Evolutionary conservation across 768 basidiomycete species (phyloP).

Genomic region (Boletus pseudopeckii): DNA sequence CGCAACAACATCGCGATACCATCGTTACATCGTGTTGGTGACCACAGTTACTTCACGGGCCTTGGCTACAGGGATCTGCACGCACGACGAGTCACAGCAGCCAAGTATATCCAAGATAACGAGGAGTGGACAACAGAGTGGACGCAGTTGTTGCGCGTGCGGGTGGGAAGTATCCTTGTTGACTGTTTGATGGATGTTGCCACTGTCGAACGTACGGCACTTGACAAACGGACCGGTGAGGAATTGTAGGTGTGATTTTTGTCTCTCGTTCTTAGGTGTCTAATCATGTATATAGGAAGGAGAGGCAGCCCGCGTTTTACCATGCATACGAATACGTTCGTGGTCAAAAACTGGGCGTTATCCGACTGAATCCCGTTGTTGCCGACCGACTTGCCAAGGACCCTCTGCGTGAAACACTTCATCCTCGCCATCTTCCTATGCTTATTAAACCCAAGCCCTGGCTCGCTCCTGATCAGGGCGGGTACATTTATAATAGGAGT

Average conservation of each 20-base stretch:
- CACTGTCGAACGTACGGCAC: slow-evolving; percentile 59
- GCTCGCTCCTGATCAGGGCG: slow-evolving; percentile 72
- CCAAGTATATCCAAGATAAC: slow-evolving; percentile 59
- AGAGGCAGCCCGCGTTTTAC: slow-evolving; percentile 85
- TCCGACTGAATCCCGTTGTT: slow-evolving; percentile 81
- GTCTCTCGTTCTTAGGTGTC: background rate
- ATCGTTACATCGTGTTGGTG: slow-evolving; percentile 21
- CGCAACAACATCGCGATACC: slow-evolving; percentile 56
- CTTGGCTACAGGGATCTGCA: slow-evolving; percentile 60
- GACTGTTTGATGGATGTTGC: slow-evolving; percentile 84
- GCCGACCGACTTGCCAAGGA: slow-evolving; percentile 77
- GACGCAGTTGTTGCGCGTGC: slow-evolving; percentile 73
- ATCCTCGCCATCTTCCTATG: slow-evolving; percentile 96
- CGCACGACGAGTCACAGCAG: slow-evolving; percentile 62
- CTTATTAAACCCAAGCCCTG: slow-evolving; percentile 87
- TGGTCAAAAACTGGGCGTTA: slow-evolving; percentile 91
- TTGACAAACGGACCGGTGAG: slow-evolving; percentile 57
- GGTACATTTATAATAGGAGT: slow-evolving; percentile 80
- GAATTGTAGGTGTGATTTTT: slow-evolving; percentile 45
- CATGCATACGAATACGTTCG: slow-evolving; percentile 91
- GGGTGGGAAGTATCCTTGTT: slow-evolving; percentile 79
- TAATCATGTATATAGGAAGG: slow-evolving; percentile 43
- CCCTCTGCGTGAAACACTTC: slow-evolving; percentile 62
- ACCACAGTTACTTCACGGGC: slow-evolving; percentile 51
- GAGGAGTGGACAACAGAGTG: slow-evolving; percentile 79